Conservation (phyloP, 1,284 basidiomycete genomes). For the Waitea zeae region DNA sequence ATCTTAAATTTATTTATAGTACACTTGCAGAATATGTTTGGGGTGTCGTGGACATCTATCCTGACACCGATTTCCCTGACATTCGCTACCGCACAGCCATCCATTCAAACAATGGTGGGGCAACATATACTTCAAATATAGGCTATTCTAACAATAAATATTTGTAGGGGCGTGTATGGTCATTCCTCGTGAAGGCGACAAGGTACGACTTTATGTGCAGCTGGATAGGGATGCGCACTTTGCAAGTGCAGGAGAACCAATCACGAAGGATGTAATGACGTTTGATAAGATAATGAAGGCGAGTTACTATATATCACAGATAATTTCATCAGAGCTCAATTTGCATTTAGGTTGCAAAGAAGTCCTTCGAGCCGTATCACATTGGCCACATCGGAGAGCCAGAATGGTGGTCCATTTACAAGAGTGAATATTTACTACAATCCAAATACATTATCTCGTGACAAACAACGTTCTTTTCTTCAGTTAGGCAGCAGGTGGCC, state of each 20-base stretch:
- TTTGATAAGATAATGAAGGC: too few relatives aligned
- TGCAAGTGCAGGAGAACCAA: too few relatives aligned
- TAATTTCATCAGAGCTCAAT: too few relatives aligned
- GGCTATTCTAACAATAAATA: too few relatives aligned
- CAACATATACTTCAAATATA: too few relatives aligned
- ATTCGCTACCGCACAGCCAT: slow-evolving; percentile 53
- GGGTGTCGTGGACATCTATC: slow-evolving; percentile 62
- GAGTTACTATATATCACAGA: too few relatives aligned
- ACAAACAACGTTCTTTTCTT: background rate
- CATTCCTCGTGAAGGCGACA: slow-evolving; percentile 60
- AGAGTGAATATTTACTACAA: slow-evolving; percentile 18
- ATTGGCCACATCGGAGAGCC: slow-evolving; percentile 37
- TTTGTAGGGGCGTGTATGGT: slow-evolving; percentile 55
- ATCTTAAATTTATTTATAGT: background rate
- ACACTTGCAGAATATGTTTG: slow-evolving; percentile 49
- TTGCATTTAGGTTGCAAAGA: slow-evolving; percentile 29
- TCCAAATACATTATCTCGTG: background rate
- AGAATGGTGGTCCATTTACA: slow-evolving; percentile 74
- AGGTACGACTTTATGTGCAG: slow-evolving; percentile 63
- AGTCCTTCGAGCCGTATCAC: slow-evolving; percentile 50
- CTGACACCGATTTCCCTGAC: slow-evolving; percentile 68
- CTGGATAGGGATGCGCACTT: slow-evolving; percentile 37
- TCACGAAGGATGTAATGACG: too few relatives aligned
- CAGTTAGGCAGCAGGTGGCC: slow-evolving; percentile 64
- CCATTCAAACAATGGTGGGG: slow-evolving; percentile 34